Base-by-base conservation (phyloP, 2,329 filamentous ascomycete species). In the Zarea fungicola region DNA sequence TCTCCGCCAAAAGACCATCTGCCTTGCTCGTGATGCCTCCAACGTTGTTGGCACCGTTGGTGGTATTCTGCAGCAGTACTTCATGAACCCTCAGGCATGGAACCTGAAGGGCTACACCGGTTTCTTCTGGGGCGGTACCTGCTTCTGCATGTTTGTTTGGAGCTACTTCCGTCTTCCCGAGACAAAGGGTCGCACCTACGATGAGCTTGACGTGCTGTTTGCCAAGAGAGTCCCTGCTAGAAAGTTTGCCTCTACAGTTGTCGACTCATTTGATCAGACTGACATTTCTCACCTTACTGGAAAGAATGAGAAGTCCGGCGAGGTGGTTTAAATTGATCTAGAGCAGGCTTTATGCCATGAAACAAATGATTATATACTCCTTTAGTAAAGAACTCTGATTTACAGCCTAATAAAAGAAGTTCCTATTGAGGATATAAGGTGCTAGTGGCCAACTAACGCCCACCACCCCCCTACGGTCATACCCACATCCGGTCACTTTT, bases 71-170 rank as follows among this genome's bases (percentile, higher is more conserved):
- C 60, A 64, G 46, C 62, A 62, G 2, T 64, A 64, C 52, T 60
- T 64, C n/a, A 63, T 72, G 56, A 71, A 71, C 52, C 67, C 69
- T 0, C 62, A 58, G 1, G 57, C 60, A 23, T 59, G 58, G 55
- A 66, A 75, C 49, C 64, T 69, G 52, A 63, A 56, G 63, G 70
- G 64, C 0, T 62, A 65, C n/a, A 61, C 62, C 11, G 77, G 76
- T 1, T 63, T 64, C 25, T 22, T 63, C 39, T 63, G 60, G 61
- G 57, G 55, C 3, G 51, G 50, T n/a, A 61, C 58, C 3, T 54
- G 55, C 10, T 54, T 60, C 11, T 5, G 56, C 4, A 55, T 61
- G 7, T 59, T 62, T 8, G 25, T 60, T 2, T 63, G 59, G 60
- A 57, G 56, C 0, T 56, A 52, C 19, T 59, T 62, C 37, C 52